Base-by-base conservation (phyloP, 1,284 basidiomycete species). In the Apiotrichum akiyoshidainum region DNA sequence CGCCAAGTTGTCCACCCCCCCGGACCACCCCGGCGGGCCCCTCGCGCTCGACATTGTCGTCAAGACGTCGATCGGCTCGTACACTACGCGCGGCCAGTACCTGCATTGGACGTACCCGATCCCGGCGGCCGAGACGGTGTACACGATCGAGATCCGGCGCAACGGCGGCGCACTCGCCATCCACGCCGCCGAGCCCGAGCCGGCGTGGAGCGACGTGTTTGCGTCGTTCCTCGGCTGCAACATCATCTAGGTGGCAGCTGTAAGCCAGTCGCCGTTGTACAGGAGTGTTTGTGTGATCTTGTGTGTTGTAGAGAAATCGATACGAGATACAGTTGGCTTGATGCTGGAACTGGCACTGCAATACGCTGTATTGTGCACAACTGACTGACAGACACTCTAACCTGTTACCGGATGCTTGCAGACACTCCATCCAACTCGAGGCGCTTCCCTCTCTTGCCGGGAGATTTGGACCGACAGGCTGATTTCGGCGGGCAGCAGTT, bases 51-150 rank as follows among this genome's bases (percentile, higher is more conserved):
- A 73, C 37, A 61, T 87, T 21, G 73, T 78, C 33, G 73, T 85
- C 44, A 73, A 78, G 19, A 80, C 86, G 11, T 88, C 87, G 4
- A 81, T 80, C 1, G 93, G 93, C 1, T 72, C 80, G 41, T 90
- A 84, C 80, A 81, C 82, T 60, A 79, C 90, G 10, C 80, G 84
- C 10, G 90, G 89, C 2, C 83, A 83, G 78, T 83, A 79, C 40
- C 74, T 98, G 54, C 82, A 82, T 65, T 98, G 94, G 94, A 92
- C 85, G 83, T 94, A 96, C 73, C 81, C 83, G 35, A 81, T 86
- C 0, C 89, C 90, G 1, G 71, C 68, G 6, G 68, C 66, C 22
- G 79, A 80, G 55, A 74, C 75, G 65, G 82, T 85, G 71, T 85
- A 87, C 70, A 83, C 82, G 42, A 85, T 92, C 55, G 83, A 84